Conservation (phyloP, 164 flowering plant species). For the Euptelea pleiosperma region DNA sequence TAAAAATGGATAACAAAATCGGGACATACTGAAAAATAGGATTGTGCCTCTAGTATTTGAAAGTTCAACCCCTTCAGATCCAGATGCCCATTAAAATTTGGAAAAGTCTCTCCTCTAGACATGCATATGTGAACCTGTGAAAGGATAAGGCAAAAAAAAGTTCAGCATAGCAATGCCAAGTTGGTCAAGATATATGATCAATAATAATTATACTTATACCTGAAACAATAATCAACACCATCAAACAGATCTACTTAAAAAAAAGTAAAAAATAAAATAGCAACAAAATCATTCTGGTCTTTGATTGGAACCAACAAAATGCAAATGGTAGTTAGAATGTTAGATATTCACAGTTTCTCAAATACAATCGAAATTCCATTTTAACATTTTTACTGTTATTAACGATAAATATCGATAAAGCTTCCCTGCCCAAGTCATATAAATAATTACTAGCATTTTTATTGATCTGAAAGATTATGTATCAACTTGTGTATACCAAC, state of each 20-base stretch:
- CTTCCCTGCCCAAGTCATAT: too few species aligned
- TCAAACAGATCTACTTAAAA: neutral
- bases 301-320: neutral
- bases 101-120: conserved; percentile 92
- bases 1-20: too few species aligned
- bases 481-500: too few species aligned
- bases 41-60: conserved; percentile 80
- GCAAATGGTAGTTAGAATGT: neutral
- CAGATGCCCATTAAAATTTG: conserved; percentile 95
- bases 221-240: neutral
- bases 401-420: too few species aligned
- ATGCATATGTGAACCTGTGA: conserved; percentile 92
- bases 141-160: conserved; percentile 3
- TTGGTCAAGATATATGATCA: neutral
- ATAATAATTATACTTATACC: neutral
- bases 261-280: neutral
- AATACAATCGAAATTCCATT: neutral
- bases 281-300: neutral
- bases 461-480: too few species aligned
- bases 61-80: conserved; percentile 81
- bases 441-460: too few species aligned
- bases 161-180: conserved; percentile 4
- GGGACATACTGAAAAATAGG: conserved; percentile 74
- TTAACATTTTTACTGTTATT: neutral
- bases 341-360: neutral